Evolutionary conservation across 352 stramenopile species (phyloP).

Genomic region (Halophytophthora polymorphica): DNA sequence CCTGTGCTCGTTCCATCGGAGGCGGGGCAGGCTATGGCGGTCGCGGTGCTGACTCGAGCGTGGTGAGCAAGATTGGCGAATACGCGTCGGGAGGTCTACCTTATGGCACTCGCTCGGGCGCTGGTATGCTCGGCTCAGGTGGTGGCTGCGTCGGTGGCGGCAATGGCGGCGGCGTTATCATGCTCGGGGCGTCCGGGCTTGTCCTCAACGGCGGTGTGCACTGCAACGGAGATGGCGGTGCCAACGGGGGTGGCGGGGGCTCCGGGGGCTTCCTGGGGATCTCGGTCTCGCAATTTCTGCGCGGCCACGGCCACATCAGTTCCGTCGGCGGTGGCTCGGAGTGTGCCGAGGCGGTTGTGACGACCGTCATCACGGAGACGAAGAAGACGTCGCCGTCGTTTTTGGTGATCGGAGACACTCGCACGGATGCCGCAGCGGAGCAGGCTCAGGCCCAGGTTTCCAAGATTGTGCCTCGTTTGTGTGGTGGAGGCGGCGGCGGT

Average conservation of each 20-base stretch:
- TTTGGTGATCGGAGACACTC: slow-evolving; percentile 10
- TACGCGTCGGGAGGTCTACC: slow-evolving; percentile 61
- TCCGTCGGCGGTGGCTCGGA: slow-evolving; percentile 64
- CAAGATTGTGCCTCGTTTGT: slow-evolving; percentile 30
- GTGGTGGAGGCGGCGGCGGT: slow-evolving; percentile 68
- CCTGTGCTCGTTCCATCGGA: slow-evolving; percentile 54
- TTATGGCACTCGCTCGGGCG: slow-evolving; percentile 64
- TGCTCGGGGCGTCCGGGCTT: slow-evolving; percentile 57
- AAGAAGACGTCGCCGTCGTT: slow-evolving; percentile 11
- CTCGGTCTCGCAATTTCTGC: slow-evolving; percentile 52
- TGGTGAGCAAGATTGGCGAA: slow-evolving; percentile 45
- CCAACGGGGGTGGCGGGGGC: slow-evolving; percentile 58
- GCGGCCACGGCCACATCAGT: slow-evolving; percentile 59
- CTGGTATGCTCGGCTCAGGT: slow-evolving; percentile 68
- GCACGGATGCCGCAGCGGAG: slow-evolving; percentile 16
- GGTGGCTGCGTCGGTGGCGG: slow-evolving; percentile 66
- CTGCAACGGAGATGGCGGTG: slow-evolving; percentile 60
- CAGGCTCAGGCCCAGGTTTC: slow-evolving; percentile 23
- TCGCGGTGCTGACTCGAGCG: slow-evolving; percentile 62
- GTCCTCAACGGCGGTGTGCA: slow-evolving; percentile 68
- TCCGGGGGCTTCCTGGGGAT: slow-evolving; percentile 73
- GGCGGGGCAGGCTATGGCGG: slow-evolving; percentile 71
- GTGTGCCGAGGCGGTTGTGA: slow-evolving; percentile 38
- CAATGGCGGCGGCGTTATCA: slow-evolving; percentile 64
- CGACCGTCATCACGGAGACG: slow-evolving; percentile 18